Percentiles rank a stretch among this genome's conserved stretches.
These are phyloP conservation scores for Melampsora larici-populina DNA, from an alignment of 1,284 basidiomycete species.

Conservation along the genomic window DNA sequence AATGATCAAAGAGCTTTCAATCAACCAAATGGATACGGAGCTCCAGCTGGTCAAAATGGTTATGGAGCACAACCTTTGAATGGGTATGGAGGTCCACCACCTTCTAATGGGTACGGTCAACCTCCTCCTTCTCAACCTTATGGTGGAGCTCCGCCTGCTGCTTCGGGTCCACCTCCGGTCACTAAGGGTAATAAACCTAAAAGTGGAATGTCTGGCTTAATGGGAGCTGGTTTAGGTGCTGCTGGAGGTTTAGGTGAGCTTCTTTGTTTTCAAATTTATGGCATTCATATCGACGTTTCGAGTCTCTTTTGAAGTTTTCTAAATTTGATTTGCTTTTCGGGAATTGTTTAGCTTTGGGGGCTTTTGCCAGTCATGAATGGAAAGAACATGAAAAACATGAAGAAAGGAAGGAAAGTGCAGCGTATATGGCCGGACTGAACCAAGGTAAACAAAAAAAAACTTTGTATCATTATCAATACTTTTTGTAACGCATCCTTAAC, in stretches of 20 bases:
- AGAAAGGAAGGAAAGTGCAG: slow-evolving; percentile 5
- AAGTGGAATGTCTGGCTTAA: background rate
- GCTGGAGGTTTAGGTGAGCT: slow-evolving; percentile 21
- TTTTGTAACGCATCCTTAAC: background rate
- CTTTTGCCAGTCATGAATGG: slow-evolving; percentile 20
- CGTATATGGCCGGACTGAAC: slow-evolving; percentile 8
- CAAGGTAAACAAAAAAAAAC: slow-evolving; percentile 11
- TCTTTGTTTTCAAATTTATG: background rate
- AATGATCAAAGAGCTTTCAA: background rate
- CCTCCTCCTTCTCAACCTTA: background rate
- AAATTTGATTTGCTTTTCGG: background rate
- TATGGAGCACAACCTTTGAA: background rate
- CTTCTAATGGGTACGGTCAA: background rate
- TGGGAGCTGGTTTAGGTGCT: slow-evolving; percentile 22
- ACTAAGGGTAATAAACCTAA: slow-evolving; percentile 11
- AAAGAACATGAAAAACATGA: slow-evolving; percentile 33
- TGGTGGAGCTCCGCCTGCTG: background rate
- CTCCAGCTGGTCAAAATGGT: background rate
- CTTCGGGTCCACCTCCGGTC: background rate
- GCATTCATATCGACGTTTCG: too few relatives aligned
- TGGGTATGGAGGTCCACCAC: too few relatives aligned
- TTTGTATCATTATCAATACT: background rate
- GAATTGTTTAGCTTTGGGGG: slow-evolving; percentile 14
- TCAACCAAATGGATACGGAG: background rate
- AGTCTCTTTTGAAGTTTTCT: too few relatives aligned